A percentile compares a stretch with the other conserved stretches of the same genome.
These are phyloP conservation scores for Fraxinus anomala DNA, from an alignment of 257 asterid genomes.

Conservation along the genomic window DNA sequence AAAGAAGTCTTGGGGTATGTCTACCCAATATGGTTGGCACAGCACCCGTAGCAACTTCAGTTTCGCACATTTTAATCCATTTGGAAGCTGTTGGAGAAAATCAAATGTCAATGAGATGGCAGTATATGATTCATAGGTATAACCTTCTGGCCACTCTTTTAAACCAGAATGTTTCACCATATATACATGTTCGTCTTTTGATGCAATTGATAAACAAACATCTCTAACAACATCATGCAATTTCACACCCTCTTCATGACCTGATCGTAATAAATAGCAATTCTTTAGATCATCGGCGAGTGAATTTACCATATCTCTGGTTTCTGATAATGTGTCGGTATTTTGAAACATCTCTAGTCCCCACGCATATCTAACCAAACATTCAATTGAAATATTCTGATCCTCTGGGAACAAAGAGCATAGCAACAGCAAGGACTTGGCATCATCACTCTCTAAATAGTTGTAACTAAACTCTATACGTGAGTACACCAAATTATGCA, in stretches of 20 bases:
- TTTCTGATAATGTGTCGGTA: neutral
- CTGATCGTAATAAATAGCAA: neutral
- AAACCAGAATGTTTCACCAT: neutral
- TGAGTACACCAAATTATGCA: constrained; percentile 11
- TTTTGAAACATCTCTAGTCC: constrained; percentile 2
- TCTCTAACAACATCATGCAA: constrained; percentile 25
- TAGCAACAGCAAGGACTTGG: constrained; percentile 18
- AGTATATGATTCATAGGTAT: neutral
- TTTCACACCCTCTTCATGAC: neutral
- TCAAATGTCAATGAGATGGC: neutral
- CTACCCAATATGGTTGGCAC: too few relatives aligned
- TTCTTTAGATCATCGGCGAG: neutral
- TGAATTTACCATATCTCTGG: neutral
- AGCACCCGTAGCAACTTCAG: too few relatives aligned
- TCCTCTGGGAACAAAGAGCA: constrained; percentile 25
- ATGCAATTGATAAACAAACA: constrained; percentile 3
- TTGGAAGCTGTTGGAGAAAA: too few relatives aligned
- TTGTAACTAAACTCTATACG: constrained; percentile 21
- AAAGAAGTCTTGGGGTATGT: too few relatives aligned
- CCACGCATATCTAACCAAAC: constrained; percentile 12
- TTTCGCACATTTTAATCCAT: too few relatives aligned
- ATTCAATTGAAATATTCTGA: neutral
- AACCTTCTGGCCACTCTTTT: neutral
- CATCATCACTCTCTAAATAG: constrained; percentile 18
- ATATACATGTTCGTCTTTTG: neutral